Evolutionary conservation across 208 protist genomes (phyloP), one percentile per base, ranked within the genome.

Genomic region (Jaenimonas drosophilae): DNA sequence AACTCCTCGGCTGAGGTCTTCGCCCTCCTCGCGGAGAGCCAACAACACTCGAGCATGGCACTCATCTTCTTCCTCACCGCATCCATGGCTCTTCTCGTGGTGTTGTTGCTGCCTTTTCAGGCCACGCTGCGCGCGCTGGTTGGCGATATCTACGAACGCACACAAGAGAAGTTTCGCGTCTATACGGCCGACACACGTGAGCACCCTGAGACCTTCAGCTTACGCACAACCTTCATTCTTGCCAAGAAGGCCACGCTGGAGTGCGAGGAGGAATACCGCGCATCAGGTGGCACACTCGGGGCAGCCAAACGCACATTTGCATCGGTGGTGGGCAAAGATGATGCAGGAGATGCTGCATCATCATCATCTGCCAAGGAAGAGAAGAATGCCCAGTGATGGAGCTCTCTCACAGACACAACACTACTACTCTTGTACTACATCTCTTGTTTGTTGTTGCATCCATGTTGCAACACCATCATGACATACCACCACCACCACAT

Each of bases 231-330:
- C 12, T 38, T 88, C 25, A 53, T 86, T 2, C 23, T 82, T 24
- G 41, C 68, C 7, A 91, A 91, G 63, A 73, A 73, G 42, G 59
- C 66, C 2, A 72, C 75, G 2, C 59, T 81, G 56, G 48, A 60
- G 0, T 78, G 76, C 57, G 70, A 76, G 38, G 41, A 67, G 40
- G 60, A 74, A 44, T 70, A 70, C 44, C 44, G 67, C n/a, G 55
- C 67, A 29, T 47, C 66, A 19, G 66, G 66, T 14, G 72, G 71
- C 25, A 59, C 58, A 17, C 23, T 66, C 37, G 11, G n/a, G n/a
- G n/a, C n/a, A n/a, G n/a, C n/a, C n/a, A n/a, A n/a, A n/a, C n/a
- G n/a, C n/a, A n/a, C n/a, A n/a, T n/a, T n/a, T n/a, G n/a, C n/a
- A n/a, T n/a, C n/a, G n/a, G n/a, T n/a, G n/a, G n/a, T n/a, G n/a